These are phyloP conservation scores for Seiridium unicorne DNA, from an alignment of 2,329 filamentous ascomycete species.

Conservation along the genomic window DNA sequence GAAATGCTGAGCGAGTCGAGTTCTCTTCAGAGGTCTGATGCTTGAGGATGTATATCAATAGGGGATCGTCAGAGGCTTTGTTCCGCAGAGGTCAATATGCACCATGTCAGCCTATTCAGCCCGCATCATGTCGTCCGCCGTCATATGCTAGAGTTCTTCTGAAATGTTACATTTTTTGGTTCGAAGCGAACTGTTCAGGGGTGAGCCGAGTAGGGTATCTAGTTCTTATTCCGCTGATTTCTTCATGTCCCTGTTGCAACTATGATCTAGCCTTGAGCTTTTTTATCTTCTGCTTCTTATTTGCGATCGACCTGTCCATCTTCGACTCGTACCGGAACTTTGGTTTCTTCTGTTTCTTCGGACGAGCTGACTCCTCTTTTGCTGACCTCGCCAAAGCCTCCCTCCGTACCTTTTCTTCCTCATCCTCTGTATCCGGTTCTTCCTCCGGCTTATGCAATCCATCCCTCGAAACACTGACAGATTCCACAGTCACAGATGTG, in stretches of 20 bases:
- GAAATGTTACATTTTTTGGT: neutral
- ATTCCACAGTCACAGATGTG: conserved; percentile 91
- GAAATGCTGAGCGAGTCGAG: neutral
- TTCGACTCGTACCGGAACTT: conserved; percentile 94
- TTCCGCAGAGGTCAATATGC: neutral
- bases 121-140: neutral
- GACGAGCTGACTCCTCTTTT: conserved; percentile 50
- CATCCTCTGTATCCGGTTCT: conserved; percentile 34
- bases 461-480: conserved; percentile 75
- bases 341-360: conserved; percentile 82
- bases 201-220: neutral
- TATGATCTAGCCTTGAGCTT: conserved; percentile 28
- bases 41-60: neutral
- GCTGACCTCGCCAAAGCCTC: conserved; percentile 29
- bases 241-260: neutral
- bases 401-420: conserved; percentile 31
- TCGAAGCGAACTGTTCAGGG: neutral
- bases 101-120: neutral
- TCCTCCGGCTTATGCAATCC: conserved; percentile 61
- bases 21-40: neutral
- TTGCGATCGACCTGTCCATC: conserved; percentile 72
- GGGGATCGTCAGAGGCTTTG: conserved; percentile 1
- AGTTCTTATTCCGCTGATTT: neutral
- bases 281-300: conserved; percentile 70
- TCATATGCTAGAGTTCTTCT: neutral